phyloP scores from a whole-genome alignment of 1,284 basidiomycete species.

The Ceratorhiza oryzae-sativae region DNA sequence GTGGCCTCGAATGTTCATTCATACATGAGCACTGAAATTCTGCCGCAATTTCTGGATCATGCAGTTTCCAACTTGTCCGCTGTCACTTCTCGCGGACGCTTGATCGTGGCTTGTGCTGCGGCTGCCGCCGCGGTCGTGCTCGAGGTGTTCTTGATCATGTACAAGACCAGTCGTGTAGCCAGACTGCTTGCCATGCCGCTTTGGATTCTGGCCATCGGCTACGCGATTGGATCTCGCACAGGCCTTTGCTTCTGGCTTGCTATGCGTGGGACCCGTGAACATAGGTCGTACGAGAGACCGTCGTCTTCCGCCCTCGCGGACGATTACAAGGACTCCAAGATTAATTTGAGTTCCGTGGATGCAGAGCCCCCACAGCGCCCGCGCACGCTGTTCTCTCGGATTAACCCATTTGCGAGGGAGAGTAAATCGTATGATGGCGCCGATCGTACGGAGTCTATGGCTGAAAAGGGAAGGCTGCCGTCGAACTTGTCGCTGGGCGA shows the following conservation, averaged over 20 bases:
- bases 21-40: conserved; percentile 35
- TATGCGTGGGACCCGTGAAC: conserved; percentile 41
- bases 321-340: neutral
- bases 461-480: conserved; percentile 31
- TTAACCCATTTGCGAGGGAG: conserved; percentile 4
- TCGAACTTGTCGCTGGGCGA: neutral
- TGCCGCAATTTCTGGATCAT: conserved; percentile 40
- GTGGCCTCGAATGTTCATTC: conserved; percentile 38
- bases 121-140: conserved; percentile 37
- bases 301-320: neutral
- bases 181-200: conserved; percentile 38
- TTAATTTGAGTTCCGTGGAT: neutral
- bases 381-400: neutral
- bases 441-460: conserved; percentile 1
- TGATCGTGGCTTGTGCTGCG: conserved; percentile 37
- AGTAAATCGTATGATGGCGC: neutral
- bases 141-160: conserved; percentile 38
- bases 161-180: conserved; percentile 25
- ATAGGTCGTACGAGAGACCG: conserved; percentile 30
- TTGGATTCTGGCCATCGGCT: conserved; percentile 40
- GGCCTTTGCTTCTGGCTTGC: conserved; percentile 41
- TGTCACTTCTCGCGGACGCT: conserved; percentile 36
- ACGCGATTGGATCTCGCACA: conserved; percentile 40
- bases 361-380: neutral
- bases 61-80: conserved; percentile 41